Percentiles rank a stretch among this genome's conserved stretches.
Evolutionary conservation across 768 basidiomycete genomes (phyloP).

Genomic region (Termitomyces sp.): DNA sequence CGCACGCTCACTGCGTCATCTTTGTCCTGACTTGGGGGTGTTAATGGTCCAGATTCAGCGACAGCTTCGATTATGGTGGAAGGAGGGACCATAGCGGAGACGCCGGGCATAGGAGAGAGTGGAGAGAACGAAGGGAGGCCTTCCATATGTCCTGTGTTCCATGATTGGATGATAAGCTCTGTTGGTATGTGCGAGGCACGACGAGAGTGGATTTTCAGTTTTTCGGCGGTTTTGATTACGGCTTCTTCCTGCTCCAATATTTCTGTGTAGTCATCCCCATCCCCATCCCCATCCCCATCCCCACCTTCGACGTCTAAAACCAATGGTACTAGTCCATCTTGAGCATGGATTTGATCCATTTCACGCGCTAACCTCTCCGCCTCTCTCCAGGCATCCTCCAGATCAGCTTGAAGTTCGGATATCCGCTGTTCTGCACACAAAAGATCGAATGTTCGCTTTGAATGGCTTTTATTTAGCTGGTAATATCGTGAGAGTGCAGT

Average conservation of each 20-base stretch:
- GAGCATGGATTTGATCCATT: conserved; percentile 59
- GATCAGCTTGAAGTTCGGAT: conserved; percentile 58
- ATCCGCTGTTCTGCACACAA: conserved; percentile 43
- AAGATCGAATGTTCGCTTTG: conserved; percentile 60
- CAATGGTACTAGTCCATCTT: conserved; percentile 8
- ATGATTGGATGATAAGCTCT: conserved; percentile 11
- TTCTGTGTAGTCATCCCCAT: conserved; percentile 12
- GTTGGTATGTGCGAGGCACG: conserved; percentile 15
- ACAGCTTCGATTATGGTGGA: not conserved
- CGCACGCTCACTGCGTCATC: conserved; percentile 33
- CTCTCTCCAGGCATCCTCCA: conserved; percentile 79
- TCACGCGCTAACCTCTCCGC: conserved; percentile 72
- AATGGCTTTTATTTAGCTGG: conserved; percentile 69
- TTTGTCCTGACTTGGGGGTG: conserved; percentile 23
- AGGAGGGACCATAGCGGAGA: conserved; percentile 9
- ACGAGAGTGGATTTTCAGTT: conserved; percentile 33
- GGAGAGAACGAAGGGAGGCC: conserved; percentile 15
- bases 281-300: conserved; percentile 18
- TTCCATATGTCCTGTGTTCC: conserved; percentile 14
- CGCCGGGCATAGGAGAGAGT: conserved; percentile 15
- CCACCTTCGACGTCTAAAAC: conserved; percentile 35
- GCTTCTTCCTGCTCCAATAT: conserved; percentile 21
- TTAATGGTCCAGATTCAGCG: not conserved
- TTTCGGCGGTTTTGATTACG: conserved; percentile 46
- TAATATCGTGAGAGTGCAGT: not conserved